Evolutionary conservation across 306 rosid genomes (phyloP).

Genomic region (Prunus mongolica): DNA sequence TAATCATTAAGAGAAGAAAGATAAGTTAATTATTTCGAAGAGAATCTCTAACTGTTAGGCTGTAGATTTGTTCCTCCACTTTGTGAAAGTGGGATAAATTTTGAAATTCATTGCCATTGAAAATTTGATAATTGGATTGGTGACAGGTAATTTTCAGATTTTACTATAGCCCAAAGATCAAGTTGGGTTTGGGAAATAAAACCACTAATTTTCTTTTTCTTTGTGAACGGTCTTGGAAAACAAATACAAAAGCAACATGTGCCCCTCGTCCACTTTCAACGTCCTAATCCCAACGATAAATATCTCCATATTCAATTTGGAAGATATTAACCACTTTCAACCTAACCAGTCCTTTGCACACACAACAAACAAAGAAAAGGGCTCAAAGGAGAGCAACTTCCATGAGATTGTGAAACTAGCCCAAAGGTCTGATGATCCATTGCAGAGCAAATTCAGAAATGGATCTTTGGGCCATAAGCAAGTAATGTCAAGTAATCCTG

Average conservation of each 20-base stretch:
- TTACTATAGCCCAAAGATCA: slow-evolving; percentile 1
- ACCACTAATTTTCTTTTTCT: neutral
- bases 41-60: neutral
- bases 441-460: neutral
- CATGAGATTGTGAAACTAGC: neutral
- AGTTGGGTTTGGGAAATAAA: neutral
- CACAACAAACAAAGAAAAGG: neutral
- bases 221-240: neutral
- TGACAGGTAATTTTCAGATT: neutral
- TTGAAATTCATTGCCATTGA: neutral
- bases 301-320: neutral
- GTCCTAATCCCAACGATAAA: neutral
- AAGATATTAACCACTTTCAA: neutral
- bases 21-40: neutral
- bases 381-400: neutral
- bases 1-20: neutral
- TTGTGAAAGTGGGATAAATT: neutral
- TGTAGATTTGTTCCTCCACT: slow-evolving; percentile 1
- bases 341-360: neutral
- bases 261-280: neutral
- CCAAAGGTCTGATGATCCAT: too few species aligned
- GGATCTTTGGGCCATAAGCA: too few species aligned
- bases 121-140: neutral
- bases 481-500: too few species aligned
- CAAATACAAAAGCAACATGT: neutral